Base-by-base conservation (phyloP, 2,329 filamentous ascomycete genomes). In the Aspergillus brunneoviolaceus region DNA sequence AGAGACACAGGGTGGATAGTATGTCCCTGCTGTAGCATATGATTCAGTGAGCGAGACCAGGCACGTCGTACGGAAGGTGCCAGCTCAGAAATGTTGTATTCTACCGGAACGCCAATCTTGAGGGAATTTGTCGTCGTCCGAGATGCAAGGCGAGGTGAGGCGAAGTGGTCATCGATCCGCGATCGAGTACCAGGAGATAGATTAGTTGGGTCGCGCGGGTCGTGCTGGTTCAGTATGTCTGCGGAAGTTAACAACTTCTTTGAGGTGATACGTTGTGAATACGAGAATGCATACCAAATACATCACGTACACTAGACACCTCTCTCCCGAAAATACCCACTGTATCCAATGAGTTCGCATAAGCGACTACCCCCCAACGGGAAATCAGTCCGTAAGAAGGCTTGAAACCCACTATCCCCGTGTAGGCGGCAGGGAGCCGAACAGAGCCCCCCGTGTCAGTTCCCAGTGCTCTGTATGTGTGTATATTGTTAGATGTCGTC, bases 391-490 rank as follows among this genome's bases (percentile, higher is more conserved):
- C 93, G 72, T 97, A 97, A 29, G 90, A 95, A 1, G 93, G 93
- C 76, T 97, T 96, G 77, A 93, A 96, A 0, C 93, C 93, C 16
- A 94, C 83, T 0, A 88, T 84, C 3, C 90, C 90, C 9, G 89
- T 92, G 72, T 96, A 97, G 1, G 93, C 91, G 14, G 93, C 93
- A 0, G 93, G 93, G 52, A 97, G 82, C 60, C 93, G 84, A 52
- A 97, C 89, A 1, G 91, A 96, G 14, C 93, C 93, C 65, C 93
- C 93, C 0, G 93, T 99, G 73, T 99, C 95, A 21, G 95, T 98
- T 19, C 95, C 95, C 29, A 99, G 79, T 7, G 92, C 92, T 42
- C 82, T 84, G 61, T 57, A 61, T 61, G 31, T 56, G n/a, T 33
- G 16, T 5, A 21, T 58, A 9, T 54, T 6, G 31, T 63, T 53